Evolutionary conservation across 441 rosid species (phyloP).

Genomic region (Pelargonium citronellum): DNA sequence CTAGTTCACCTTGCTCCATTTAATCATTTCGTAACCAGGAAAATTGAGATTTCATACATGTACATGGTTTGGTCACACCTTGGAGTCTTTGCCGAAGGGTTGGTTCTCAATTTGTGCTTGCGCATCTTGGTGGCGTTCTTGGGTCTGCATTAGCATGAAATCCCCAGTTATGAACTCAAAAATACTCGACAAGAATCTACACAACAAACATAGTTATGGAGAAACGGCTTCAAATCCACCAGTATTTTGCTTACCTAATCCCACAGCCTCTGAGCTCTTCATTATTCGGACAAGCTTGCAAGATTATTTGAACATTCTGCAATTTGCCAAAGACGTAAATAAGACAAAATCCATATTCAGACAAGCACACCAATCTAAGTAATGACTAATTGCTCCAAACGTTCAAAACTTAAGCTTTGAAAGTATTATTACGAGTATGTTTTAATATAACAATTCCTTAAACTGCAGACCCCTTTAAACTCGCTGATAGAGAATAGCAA

Average conservation of each 20-base stretch:
- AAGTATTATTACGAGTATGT: background rate
- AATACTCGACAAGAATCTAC: background rate
- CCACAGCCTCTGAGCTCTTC: constrained; percentile 25
- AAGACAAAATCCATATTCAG: background rate
- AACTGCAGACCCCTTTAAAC: background rate
- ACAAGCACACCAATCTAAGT: background rate
- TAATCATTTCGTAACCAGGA: constrained; percentile 13
- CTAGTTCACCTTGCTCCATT: background rate
- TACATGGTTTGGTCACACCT: constrained; percentile 8
- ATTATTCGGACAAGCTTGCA: constrained; percentile 29
- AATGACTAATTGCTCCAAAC: background rate
- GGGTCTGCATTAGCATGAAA: constrained; percentile 8
- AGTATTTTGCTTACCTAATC: constrained; percentile 15
- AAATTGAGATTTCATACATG: constrained; percentile 6
- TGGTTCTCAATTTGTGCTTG: constrained; percentile 11
- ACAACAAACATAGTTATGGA: background rate
- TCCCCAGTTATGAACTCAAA: background rate
- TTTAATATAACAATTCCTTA: background rate
- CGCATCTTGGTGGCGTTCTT: constrained; percentile 12
- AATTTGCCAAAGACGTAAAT: background rate
- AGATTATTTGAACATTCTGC: constrained; percentile 31
- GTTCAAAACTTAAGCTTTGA: background rate
- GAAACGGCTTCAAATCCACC: background rate
- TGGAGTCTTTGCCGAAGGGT: background rate
- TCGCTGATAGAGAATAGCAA: background rate